Evolutionary conservation across 2,329 filamentous ascomycete species (phyloP).

Genomic region (Calonectria pseudoturangicola): DNA sequence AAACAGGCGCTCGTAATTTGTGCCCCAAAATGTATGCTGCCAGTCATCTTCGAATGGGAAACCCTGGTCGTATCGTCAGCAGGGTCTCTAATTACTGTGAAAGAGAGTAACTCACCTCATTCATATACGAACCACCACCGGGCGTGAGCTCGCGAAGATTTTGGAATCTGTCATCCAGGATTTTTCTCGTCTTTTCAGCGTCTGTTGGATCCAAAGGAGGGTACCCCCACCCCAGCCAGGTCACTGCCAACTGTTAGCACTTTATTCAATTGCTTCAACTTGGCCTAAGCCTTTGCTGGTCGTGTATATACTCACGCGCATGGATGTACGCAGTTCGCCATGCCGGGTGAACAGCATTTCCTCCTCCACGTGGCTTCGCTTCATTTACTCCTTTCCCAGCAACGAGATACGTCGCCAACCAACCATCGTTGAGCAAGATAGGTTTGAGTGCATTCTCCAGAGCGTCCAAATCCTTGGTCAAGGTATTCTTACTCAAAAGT

Average conservation of each 20-base stretch:
- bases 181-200: background rate
- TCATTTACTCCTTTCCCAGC: slow-evolving; percentile 11
- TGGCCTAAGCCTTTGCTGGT: background rate
- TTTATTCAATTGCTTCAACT: no score
- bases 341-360: slow-evolving; percentile 7
- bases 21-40: background rate
- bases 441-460: background rate
- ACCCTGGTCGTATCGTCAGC: background rate
- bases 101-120: background rate
- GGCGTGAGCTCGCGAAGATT: background rate
- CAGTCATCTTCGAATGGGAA: slow-evolving; percentile 12
- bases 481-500: background rate
- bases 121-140: slow-evolving; percentile 5
- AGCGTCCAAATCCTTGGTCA: background rate
- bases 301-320: background rate
- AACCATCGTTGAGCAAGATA: background rate
- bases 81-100: background rate
- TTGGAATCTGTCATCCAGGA: background rate
- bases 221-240: slow-evolving; percentile 1
- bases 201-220: background rate
- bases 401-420: slow-evolving; percentile 10
- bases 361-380: background rate
- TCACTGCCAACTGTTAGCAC: background rate
- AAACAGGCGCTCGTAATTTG: background rate
- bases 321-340: background rate